phyloP scores from a whole-genome alignment of 1,284 basidiomycete species.

The Ustilago hordei region DNA sequence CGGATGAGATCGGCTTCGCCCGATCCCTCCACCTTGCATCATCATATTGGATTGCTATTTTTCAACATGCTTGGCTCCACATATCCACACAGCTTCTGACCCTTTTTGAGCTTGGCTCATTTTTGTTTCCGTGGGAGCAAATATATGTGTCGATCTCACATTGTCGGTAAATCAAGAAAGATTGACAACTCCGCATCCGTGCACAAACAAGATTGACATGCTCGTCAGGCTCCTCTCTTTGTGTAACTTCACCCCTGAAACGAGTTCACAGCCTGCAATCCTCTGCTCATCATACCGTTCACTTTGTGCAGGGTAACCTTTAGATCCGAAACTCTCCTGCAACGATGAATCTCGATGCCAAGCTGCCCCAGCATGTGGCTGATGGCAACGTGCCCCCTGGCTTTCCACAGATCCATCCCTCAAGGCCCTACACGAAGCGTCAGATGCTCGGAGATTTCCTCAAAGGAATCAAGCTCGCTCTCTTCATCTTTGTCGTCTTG shows the following conservation, averaged over 20 bases:
- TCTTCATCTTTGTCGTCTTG: conserved; percentile 17
- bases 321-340: background rate
- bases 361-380: conserved; percentile 19
- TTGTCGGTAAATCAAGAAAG: background rate
- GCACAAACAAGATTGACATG: conserved; percentile 2
- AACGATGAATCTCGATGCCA: conserved; percentile 23
- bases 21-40: too few species aligned
- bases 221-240: conserved; percentile 18
- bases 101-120: background rate
- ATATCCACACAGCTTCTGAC: too few species aligned
- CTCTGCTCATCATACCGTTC: background rate
- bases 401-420: background rate
- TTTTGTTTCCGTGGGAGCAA: background rate
- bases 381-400: background rate
- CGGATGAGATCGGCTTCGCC: too few species aligned
- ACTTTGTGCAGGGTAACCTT: background rate
- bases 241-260: too few species aligned
- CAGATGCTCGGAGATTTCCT: conserved; percentile 9
- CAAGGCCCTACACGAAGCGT: conserved; percentile 1
- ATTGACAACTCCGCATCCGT: conserved; percentile 14
- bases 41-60: too few species aligned
- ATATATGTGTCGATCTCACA: conserved; percentile 7
- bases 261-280: background rate
- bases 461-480: conserved; percentile 7
- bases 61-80: background rate